phyloP scores from a whole-genome alignment of 78 protist species.

The Blattamonas nauphoetae region DNA sequence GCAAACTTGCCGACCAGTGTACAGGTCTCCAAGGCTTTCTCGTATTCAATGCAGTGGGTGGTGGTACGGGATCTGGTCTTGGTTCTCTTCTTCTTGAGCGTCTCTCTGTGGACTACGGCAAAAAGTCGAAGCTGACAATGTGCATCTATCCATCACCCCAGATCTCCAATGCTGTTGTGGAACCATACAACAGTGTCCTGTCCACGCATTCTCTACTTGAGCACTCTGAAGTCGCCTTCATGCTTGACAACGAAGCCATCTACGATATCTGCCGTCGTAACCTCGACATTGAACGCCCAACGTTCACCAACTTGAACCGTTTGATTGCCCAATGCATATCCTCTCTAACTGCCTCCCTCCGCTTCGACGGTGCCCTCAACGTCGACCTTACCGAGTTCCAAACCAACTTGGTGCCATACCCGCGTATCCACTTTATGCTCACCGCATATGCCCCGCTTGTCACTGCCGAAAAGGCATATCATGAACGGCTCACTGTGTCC shows the following conservation, averaged over 20 bases:
- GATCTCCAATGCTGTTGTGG: conserved; percentile 94
- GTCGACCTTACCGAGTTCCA: conserved; percentile 97
- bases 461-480: conserved; percentile 91
- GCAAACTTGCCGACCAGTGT: conserved; percentile 95
- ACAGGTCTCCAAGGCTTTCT: conserved; percentile 86
- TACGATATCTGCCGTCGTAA: conserved; percentile 92
- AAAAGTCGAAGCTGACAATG: conserved; percentile 92
- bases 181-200: conserved; percentile 97
- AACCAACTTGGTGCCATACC: conserved; percentile 96
- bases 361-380: conserved; percentile 94
- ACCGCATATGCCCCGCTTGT: conserved; percentile 90
- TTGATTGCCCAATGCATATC: conserved; percentile 89
- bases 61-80: conserved; percentile 99
- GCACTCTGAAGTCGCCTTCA: conserved; percentile 87
- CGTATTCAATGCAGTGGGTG: conserved; percentile 70
- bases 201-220: conserved; percentile 87
- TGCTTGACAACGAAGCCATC: conserved; percentile 91
- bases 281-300: conserved; percentile 88
- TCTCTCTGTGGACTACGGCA: conserved; percentile 92
- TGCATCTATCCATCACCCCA: conserved; percentile 69
- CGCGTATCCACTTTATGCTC: conserved; percentile 74
- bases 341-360: conserved; percentile 91
- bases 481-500: conserved; percentile 87
- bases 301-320: conserved; percentile 95
- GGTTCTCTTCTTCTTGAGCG: conserved; percentile 86